Evolutionary conservation across 78 protist species (phyloP), one percentile per base, ranked within the genome.

Genomic region (Ministeria vibrans): DNA sequence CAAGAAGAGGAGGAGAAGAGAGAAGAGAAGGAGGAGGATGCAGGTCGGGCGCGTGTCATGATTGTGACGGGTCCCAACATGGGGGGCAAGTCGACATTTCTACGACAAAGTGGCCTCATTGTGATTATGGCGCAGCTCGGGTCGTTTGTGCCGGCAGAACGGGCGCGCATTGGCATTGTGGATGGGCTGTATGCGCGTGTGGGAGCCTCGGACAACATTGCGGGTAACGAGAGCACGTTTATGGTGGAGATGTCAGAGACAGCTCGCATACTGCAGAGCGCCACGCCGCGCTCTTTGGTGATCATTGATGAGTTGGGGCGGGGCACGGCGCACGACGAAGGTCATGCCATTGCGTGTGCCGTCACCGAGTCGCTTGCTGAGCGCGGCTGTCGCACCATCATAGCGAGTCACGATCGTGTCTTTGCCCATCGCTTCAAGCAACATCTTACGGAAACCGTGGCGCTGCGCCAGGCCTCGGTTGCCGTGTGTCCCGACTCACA

Each of bases 61-160:
- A 30, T 90, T 22, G 81, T 90, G n/a, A 90, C 89, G 0, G 93
- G 96, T 25, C 83, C 92, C 0, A 93, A 93, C 77, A 86, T 89
- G 93, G 94, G 93, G n/a, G 96, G 96, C 27, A 93, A 93, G 81
- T 42, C 73, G 63, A 86, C 93, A 0, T 90, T 83, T 41, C 38
- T 92, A 23, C 62, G 93, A 15, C 91, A 85, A 76, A 88, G 87
- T 38, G 90, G 89, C 27, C 25, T 84, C 34, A 55, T 90, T 11
- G 63, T 66, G 18, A 34, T 90, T 0, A 1, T 90, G 81, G 90
- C 89, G 18, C 93, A 90, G 64, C 51, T 77, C 45, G 93, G 93
- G 34, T 70, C 71, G 27, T 83, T 44, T 63, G 90, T 90, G 6
- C 93, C 93, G n/a, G 88, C 90, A 0, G 32, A 3, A n/a, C 0